phyloP scores from a whole-genome alignment of 805 yeast genomes.

The Candida michaelii region DNA sequence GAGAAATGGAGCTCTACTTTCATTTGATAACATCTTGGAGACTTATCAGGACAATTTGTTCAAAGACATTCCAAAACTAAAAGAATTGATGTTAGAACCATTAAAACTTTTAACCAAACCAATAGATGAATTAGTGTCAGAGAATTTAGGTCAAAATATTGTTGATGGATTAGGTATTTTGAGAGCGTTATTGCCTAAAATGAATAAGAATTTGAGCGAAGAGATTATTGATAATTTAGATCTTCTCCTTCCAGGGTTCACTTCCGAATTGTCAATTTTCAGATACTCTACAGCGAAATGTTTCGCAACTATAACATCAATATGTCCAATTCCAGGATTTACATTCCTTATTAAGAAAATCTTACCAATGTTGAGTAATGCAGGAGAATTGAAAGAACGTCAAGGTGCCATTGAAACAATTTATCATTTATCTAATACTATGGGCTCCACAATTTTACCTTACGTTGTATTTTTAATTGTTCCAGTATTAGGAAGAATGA shows the following conservation, averaged over 20 bases:
- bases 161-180: slow-evolving; percentile 85
- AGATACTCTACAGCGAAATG: slow-evolving; percentile 90
- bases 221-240: slow-evolving; percentile 47
- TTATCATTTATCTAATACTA: slow-evolving; percentile 76
- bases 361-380: slow-evolving; percentile 78
- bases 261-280: slow-evolving; percentile 75
- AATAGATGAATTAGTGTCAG: slow-evolving; percentile 30
- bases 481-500: slow-evolving; percentile 96
- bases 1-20: slow-evolving; percentile 77
- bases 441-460: slow-evolving; percentile 90
- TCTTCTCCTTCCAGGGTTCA: slow-evolving; percentile 53
- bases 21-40: slow-evolving; percentile 60
- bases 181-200: slow-evolving; percentile 66
- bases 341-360: slow-evolving; percentile 75
- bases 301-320: slow-evolving; percentile 73
- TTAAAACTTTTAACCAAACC: slow-evolving; percentile 38
- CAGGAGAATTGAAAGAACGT: slow-evolving; percentile 65
- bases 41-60: slow-evolving; percentile 58
- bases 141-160: slow-evolving; percentile 68
- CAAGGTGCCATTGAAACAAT: slow-evolving; percentile 94
- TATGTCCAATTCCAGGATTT: slow-evolving; percentile 68
- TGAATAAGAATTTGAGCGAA: slow-evolving; percentile 49
- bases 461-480: slow-evolving; percentile 94
- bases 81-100: slow-evolving; percentile 65
- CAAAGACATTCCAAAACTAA: slow-evolving; percentile 62